Evolutionary conservation across 1,284 basidiomycete genomes (phyloP), one percentile per base, ranked within the genome.

Genomic region (Microbotryomycetes sp.): DNA sequence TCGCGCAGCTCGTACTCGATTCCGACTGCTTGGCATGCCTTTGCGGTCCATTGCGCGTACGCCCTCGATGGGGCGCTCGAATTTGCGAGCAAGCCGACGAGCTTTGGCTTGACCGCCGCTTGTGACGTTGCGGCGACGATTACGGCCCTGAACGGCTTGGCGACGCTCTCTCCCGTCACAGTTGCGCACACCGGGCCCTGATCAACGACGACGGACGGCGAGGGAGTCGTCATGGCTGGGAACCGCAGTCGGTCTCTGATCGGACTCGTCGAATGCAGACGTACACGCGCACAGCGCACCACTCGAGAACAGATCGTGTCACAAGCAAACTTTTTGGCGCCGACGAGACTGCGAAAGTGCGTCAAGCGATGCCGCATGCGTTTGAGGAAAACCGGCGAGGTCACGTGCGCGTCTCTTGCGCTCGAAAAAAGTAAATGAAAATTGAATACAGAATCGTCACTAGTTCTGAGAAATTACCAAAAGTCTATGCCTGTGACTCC

Each of bases 21-120:
- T 0, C 91, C 92, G 45, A 97, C 82, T 47, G 85, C 85, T 59
- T 89, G 83, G 75, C 93, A 97, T 64, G 93, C 91, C 73, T 87
- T 91, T 75, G 82, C 82, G 47, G 94, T 97, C 76, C 96, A 97
- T 68, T 93, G 88, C 18, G 94, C 89, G 73, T 98, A 98, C 66
- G 83, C 86, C 72, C 83, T 85, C 73, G 91, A 94, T 1, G 94
- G 92, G 3, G 85, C 84, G 52, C 87, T 86, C 0, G 85, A 83
- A 1, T 91, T 96, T 1, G 90, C 87, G 27, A 98, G 81, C 70
- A 97, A 96, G 9, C 93, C 94, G 58, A 97, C 86, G 26, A 98
- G 81, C 73, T 86, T 89, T 5, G 91, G 89, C 41, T 51, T 52
- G 13, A 58, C 56, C 26, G 41, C 23, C 18, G 66, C 60, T n/a